These are phyloP conservation scores for Cordyceps fumosorosea DNA, from an alignment of 2,329 filamentous ascomycete species.

Conservation along the genomic window DNA sequence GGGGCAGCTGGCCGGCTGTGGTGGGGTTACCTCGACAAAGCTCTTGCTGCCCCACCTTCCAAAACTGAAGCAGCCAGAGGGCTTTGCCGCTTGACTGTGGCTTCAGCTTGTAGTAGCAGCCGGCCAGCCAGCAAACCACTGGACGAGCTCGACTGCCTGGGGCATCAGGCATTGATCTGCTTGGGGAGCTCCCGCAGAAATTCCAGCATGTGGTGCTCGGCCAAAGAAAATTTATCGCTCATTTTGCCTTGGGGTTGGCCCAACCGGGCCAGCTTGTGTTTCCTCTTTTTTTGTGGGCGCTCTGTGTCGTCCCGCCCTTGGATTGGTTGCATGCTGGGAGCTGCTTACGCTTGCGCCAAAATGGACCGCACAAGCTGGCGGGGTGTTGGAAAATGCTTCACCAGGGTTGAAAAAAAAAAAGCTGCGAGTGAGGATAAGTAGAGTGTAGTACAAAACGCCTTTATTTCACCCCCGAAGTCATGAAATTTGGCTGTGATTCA, in stretches of 20 bases:
- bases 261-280: neutral
- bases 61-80: neutral
- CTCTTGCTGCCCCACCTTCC: constrained; percentile 6
- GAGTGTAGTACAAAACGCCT: neutral
- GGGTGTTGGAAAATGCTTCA: constrained; percentile 8
- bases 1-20: neutral
- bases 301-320: neutral
- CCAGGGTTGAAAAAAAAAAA: neutral
- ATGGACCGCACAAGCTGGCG: constrained; percentile 11
- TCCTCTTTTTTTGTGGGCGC: constrained; percentile 10
- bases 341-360: constrained; percentile 9
- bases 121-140: neutral
- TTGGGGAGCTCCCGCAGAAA: neutral
- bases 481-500: neutral
- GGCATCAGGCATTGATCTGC: neutral
- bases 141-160: neutral
- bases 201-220: neutral
- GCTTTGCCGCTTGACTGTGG: neutral
- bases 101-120: neutral
- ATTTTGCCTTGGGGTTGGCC: neutral
- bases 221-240: constrained; percentile 10
- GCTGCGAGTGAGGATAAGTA: neutral
- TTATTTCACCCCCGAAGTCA: neutral
- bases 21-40: neutral
- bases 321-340: constrained; percentile 8